Base-by-base conservation (phyloP, 169 alveolate genomes). In the Condylostoma magnum region DNA sequence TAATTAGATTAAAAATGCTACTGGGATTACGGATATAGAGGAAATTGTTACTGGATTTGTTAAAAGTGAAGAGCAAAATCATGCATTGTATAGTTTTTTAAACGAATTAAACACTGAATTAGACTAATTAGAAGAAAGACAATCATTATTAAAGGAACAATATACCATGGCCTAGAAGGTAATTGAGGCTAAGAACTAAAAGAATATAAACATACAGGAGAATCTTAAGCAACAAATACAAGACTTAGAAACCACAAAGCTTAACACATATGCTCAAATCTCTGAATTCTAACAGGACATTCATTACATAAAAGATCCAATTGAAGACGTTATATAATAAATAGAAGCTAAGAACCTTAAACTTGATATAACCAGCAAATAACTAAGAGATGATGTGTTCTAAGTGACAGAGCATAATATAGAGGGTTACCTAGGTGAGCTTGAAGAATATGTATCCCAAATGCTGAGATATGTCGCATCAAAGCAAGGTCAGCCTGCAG, bases 351-450 rank as follows among this genome's bases (percentile, higher is more conserved):
- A 78, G 37, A 54, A 70, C n/a, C 77, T 82, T 77, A 50, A 52
- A 33, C 65, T 74, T 12, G 56, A 47, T 12, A 81, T 82, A n/a
- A 79, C 83, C 27, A 52, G 78, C 41, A 68, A 55, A n/a, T 75
- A 77, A 80, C 51, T 52, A 60, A 77, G 75, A 28, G 90, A 82
- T 34, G 90, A 82, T 41, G 90, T 74, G 38, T 77, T 79, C 48
- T 48, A 55, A 8, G 82, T 82, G 37, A 82, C 70, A 44, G 85
- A 82, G 51, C 70, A 82, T 38, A 82, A 82, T 56, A 80, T 82
- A 2, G 81, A 80, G 0, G 34, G 36, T 36, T 82, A 78, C 54
- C 47, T 82, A 25, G 85, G 86, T 38, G 90, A 82, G 55, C 51
- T 82, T 0, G 90, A 82, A 57, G 90, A 82, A 30, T 82, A 77